Conservation (phyloP, 352 stramenopile species). For the Phytophthora palmivora region DNA sequence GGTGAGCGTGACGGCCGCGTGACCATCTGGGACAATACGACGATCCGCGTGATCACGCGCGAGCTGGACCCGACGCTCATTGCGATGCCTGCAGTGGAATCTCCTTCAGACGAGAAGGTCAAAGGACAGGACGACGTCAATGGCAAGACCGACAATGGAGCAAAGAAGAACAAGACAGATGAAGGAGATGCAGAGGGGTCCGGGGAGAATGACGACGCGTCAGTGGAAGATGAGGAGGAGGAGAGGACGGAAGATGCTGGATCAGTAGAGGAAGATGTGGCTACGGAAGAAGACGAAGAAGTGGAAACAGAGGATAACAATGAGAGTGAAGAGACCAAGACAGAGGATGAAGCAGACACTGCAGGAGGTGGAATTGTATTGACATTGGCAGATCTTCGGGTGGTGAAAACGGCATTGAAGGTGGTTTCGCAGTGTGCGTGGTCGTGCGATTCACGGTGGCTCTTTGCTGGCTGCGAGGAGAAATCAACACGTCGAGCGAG, state of each 20-base stretch:
- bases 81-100: constrained; percentile 39
- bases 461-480: constrained; percentile 78
- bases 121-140: background rate
- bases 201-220: constrained; percentile 45
- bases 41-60: constrained; percentile 77
- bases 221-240: constrained; percentile 51
- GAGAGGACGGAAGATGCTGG: constrained; percentile 34
- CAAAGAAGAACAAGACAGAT: constrained; percentile 26
- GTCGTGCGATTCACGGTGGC: constrained; percentile 65
- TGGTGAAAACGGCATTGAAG: constrained; percentile 65
- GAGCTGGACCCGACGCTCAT: constrained; percentile 80
- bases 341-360: constrained; percentile 23
- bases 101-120: constrained; percentile 5
- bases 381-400: constrained; percentile 54
- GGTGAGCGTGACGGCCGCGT: constrained; percentile 82
- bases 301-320: constrained; percentile 31
- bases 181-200: constrained; percentile 35
- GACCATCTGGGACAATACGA: constrained; percentile 88
- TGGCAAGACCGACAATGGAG: constrained; percentile 9
- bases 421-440: constrained; percentile 69
- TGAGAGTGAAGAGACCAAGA: constrained; percentile 29
- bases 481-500: constrained; percentile 61
- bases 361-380: constrained; percentile 27
- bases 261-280: constrained; percentile 42
- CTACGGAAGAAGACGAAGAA: constrained; percentile 43